Evolutionary conservation across 345 rosid genomes (phyloP).

Genomic region (Stellera chamaejasme): DNA sequence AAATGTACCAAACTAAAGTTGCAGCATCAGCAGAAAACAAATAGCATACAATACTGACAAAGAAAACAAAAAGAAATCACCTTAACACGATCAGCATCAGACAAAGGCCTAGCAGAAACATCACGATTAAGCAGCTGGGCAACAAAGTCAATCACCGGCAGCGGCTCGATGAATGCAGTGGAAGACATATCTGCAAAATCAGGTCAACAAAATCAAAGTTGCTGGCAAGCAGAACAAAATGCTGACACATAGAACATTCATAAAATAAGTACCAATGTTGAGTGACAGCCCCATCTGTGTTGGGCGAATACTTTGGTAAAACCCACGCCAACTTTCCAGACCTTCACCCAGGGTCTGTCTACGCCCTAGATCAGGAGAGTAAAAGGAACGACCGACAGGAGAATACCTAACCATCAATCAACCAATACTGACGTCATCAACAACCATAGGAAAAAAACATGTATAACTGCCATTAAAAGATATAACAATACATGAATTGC

Average conservation of each 20-base stretch:
- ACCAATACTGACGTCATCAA: conserved; percentile 1
- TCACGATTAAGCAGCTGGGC: conserved; percentile 58
- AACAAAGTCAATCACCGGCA: conserved; percentile 73
- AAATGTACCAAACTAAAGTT: too few relatives aligned
- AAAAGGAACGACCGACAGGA: conserved; percentile 92
- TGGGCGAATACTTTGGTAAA: conserved; percentile 94
- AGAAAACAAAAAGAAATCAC: conserved; percentile 21
- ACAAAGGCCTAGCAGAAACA: conserved; percentile 61
- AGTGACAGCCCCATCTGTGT: conserved; percentile 92
- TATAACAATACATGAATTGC: not conserved
- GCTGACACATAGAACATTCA: conserved; percentile 6
- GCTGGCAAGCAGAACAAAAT: not conserved
- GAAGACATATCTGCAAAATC: conserved; percentile 77
- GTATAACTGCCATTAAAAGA: too few relatives aligned
- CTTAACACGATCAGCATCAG: conserved; percentile 95
- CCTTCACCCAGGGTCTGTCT: conserved; percentile 86
- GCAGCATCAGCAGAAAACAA: too few relatives aligned
- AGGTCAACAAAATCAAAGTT: not conserved
- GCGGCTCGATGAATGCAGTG: conserved; percentile 91
- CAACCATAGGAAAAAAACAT: not conserved
- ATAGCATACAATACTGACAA: not conserved
- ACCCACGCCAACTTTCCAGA: conserved; percentile 96
- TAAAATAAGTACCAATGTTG: conserved; percentile 51
- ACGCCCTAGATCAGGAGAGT: conserved; percentile 75
- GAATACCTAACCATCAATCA: conserved; percentile 40